A percentile compares a stretch with the other conserved stretches of the same genome.
Evolutionary conservation across 2,329 filamentous ascomycete genomes (phyloP).

Genomic region (Claviceps maximensis): DNA sequence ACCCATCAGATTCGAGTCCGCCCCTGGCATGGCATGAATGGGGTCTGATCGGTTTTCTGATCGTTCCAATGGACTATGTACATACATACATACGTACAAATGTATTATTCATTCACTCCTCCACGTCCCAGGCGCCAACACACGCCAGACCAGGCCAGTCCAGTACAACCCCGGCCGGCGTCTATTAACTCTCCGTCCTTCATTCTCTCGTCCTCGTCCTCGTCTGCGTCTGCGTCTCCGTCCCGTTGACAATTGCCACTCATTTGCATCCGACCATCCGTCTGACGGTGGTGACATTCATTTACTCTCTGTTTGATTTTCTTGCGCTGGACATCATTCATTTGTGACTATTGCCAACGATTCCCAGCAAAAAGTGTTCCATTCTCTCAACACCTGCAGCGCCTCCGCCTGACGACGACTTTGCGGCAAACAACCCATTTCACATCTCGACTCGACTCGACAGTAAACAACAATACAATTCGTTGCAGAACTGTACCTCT

Average conservation of each 20-base stretch:
- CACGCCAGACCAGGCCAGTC: not conserved
- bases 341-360: not conserved
- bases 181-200: not conserved
- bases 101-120: no score
- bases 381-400: not conserved
- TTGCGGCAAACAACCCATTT: not conserved
- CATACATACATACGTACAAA: no score
- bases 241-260: conserved; percentile 3
- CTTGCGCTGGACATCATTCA: not conserved
- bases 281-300: conserved; percentile 1
- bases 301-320: not conserved
- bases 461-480: not conserved
- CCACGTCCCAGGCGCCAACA: no score
- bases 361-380: not conserved
- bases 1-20: no score
- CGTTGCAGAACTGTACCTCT: not conserved
- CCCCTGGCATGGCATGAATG: no score
- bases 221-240: no score
- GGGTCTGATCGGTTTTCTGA: no score
- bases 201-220: not conserved
- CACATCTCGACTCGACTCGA: not conserved
- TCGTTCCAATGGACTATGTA: not conserved
- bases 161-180: not conserved
- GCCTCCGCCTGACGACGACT: not conserved
- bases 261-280: not conserved